phyloP scores from a whole-genome alignment of 306 rosid genomes.

The Prosopis cineraria region DNA sequence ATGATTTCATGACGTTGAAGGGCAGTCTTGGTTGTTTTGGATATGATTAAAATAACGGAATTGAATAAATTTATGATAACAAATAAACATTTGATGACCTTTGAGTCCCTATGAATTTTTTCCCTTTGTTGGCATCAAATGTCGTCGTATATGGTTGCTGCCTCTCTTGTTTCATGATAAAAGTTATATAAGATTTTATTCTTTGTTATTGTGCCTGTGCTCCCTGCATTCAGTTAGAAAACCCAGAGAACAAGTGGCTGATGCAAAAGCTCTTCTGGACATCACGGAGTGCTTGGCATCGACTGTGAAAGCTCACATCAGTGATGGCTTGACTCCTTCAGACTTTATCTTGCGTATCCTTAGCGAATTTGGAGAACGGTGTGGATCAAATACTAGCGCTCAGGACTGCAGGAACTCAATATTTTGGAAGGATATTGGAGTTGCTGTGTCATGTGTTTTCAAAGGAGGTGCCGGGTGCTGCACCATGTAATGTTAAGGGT shows the following conservation, averaged over 20 bases:
- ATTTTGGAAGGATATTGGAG: conserved; percentile 53
- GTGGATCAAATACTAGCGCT: conserved; percentile 23
- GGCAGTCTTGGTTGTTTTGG: background rate
- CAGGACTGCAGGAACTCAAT: conserved; percentile 34
- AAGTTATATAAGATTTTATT: background rate
- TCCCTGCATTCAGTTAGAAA: conserved; percentile 36
- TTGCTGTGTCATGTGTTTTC: conserved; percentile 41
- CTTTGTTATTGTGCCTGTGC: background rate
- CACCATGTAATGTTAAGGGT: conserved; percentile 43
- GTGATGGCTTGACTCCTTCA: conserved; percentile 43
- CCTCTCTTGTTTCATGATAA: background rate
- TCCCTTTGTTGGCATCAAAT: background rate
- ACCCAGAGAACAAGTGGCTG: conserved; percentile 57
- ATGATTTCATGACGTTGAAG: background rate
- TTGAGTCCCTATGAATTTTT: background rate
- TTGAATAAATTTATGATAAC: background rate
- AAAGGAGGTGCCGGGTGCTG: conserved; percentile 35
- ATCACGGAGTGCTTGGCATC: conserved; percentile 41
- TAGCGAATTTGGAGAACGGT: conserved; percentile 35
- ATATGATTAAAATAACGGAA: background rate
- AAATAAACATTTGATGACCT: background rate
- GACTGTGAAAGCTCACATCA: conserved; percentile 30
- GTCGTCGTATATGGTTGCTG: background rate
- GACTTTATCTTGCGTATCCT: conserved; percentile 39
- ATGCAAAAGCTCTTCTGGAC: conserved; percentile 50